Conservation (phyloP, 176 grass and related monocot species). For the Hyparrhenia diplandra region DNA sequence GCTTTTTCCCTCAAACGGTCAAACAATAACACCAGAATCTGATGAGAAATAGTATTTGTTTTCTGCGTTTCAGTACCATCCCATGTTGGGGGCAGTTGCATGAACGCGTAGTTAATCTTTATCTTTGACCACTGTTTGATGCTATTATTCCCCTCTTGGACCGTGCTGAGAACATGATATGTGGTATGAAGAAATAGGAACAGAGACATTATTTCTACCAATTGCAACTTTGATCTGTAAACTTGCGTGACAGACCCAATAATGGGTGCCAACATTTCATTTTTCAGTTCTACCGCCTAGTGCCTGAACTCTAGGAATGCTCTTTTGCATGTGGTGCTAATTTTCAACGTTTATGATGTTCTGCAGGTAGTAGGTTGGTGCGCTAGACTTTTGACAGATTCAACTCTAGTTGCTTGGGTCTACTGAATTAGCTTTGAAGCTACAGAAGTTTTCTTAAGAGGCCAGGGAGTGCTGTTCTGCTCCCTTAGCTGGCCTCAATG, state of each 20-base stretch:
- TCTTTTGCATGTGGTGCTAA: slow-evolving; percentile 6
- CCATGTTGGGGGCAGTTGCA: not conserved
- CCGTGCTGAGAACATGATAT: not conserved
- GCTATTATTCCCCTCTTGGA: not conserved
- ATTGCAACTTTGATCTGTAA: not conserved
- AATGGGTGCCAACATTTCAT: not conserved
- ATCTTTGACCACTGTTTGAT: slow-evolving; percentile 29
- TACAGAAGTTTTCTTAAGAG: not conserved
- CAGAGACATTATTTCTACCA: not conserved
- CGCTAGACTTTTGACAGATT: slow-evolving; percentile 17
- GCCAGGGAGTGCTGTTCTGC: not conserved
- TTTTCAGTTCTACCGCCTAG: not conserved
- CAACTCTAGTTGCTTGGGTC: slow-evolving; percentile 6
- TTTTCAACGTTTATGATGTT: slow-evolving; percentile 12
- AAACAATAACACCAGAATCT: not conserved
- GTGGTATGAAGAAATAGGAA: not conserved
- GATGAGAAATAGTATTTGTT: not conserved
- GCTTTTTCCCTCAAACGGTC: slow-evolving; percentile 4
- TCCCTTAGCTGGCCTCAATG: slow-evolving; percentile 38
- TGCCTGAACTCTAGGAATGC: not conserved
- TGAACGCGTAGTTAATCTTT: not conserved
- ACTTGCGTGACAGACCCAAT: not conserved
- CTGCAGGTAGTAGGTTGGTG: slow-evolving; percentile 22
- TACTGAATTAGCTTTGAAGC: slow-evolving; percentile 15
- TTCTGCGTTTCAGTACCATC: not conserved